phyloP scores from a whole-genome alignment of 176 grass and related monocot species.

The Guadua angustifolia region DNA sequence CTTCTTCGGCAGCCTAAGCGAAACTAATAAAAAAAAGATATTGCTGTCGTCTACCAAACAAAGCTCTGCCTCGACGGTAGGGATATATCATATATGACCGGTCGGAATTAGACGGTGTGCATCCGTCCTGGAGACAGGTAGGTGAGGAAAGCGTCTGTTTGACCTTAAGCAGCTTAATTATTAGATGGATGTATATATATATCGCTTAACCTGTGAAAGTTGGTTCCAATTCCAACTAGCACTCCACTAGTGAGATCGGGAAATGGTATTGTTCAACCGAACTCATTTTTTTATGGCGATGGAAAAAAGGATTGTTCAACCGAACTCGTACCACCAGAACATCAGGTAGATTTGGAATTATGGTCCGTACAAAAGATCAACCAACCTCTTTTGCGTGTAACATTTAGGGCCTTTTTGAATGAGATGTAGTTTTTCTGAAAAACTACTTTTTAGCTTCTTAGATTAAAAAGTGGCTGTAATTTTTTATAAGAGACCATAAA shows the following conservation, averaged over 20 bases:
- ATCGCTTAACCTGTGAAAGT: conserved; percentile 9
- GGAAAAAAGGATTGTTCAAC: neutral
- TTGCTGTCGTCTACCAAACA: conserved; percentile 27
- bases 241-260: no score
- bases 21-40: neutral
- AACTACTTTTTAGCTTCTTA: no score
- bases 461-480: no score
- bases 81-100: neutral
- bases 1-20: conserved; percentile 1
- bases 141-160: conserved; percentile 12
- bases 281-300: neutral
- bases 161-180: neutral
- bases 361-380: neutral
- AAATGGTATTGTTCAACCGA: no score
- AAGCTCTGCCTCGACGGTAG: neutral
- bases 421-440: no score
- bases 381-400: neutral
- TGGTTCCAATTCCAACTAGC: neutral
- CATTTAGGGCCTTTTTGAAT: neutral
- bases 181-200: neutral
- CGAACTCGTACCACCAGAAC: neutral
- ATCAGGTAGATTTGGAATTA: neutral
- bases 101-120: neutral
- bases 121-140: conserved; percentile 1
- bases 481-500: no score